Conservation (phyloP, 345 rosid genomes). For the Gossypium australe region DNA sequence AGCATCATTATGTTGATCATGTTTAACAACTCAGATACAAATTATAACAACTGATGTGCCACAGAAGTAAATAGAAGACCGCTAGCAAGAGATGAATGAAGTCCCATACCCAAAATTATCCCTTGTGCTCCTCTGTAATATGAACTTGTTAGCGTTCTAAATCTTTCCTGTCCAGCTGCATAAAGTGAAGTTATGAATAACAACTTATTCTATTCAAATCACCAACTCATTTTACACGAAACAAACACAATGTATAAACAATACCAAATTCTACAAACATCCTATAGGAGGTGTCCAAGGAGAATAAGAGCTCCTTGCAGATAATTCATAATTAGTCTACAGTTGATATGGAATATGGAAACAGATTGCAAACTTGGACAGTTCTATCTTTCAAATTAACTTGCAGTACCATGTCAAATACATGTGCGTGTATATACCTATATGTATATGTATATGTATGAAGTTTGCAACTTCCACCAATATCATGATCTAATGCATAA, state of each 20-base stretch:
- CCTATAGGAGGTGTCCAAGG: background rate
- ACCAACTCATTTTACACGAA: background rate
- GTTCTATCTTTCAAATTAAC: background rate
- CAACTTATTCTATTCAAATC: background rate
- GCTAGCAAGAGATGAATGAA: conserved; percentile 9
- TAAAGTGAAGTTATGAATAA: conserved; percentile 4
- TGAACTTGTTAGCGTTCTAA: conserved; percentile 87
- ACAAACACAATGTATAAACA: background rate
- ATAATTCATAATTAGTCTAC: background rate
- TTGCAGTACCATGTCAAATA: background rate
- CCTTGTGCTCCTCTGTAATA: conserved; percentile 99
- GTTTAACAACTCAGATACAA: background rate
- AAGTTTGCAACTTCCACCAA: background rate
- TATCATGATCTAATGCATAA: background rate
- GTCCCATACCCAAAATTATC: conserved; percentile 72
- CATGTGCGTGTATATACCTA: background rate
- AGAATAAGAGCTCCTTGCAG: background rate
- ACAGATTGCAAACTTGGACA: background rate
- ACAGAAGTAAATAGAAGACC: background rate
- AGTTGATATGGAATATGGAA: background rate
- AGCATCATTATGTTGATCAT: background rate
- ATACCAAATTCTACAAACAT: background rate
- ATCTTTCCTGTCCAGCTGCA: conserved; percentile 98
- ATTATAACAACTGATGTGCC: background rate
- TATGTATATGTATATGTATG: background rate